Conservation (phyloP, 1,284 basidiomycete genomes). For the Naganishia liquefaciens region DNA sequence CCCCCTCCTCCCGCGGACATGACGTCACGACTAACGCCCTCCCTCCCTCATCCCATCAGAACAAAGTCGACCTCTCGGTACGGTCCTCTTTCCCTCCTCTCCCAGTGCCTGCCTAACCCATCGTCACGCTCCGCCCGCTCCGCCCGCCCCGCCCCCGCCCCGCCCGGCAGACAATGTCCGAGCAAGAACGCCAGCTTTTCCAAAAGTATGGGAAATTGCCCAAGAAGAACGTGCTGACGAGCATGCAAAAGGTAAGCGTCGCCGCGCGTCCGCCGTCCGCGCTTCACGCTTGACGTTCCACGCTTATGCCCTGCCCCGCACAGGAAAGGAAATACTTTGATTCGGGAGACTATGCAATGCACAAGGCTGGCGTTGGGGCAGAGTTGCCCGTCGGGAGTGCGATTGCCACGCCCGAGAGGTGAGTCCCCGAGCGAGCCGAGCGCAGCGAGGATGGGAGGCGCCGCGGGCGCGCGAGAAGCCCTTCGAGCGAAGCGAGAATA, state of each 20-base stretch:
- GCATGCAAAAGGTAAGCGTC: constrained; percentile 82
- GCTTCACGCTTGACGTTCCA: not conserved
- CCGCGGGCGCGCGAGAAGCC: not conserved
- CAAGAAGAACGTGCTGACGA: constrained; percentile 84
- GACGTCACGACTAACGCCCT: constrained; percentile 6
- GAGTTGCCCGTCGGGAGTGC: constrained; percentile 87
- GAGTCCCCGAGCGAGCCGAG: constrained; percentile 46
- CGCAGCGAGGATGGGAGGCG: not conserved
- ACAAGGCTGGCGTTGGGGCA: constrained; percentile 86
- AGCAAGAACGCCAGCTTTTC: constrained; percentile 93
- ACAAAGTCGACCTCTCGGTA: constrained; percentile 54
- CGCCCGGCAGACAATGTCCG: constrained; percentile 62
- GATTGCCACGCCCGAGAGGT: constrained; percentile 94
- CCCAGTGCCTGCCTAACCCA: no score
- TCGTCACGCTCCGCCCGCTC: constrained; percentile 22
- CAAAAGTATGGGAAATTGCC: constrained; percentile 92
- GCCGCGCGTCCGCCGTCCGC: constrained; percentile 19
- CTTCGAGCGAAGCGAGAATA: not conserved
- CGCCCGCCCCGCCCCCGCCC: not conserved
- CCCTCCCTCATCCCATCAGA: constrained; percentile 38
- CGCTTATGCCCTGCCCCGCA: constrained; percentile 24
- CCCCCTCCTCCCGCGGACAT: not conserved
- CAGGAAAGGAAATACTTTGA: constrained; percentile 98
- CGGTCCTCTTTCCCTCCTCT: no score
- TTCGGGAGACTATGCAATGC: constrained; percentile 94